Evolutionary conservation across 2,329 filamentous ascomycete species (phyloP), one percentile per base, ranked within the genome.

Genomic region (Plenodomus biglobosus): DNA sequence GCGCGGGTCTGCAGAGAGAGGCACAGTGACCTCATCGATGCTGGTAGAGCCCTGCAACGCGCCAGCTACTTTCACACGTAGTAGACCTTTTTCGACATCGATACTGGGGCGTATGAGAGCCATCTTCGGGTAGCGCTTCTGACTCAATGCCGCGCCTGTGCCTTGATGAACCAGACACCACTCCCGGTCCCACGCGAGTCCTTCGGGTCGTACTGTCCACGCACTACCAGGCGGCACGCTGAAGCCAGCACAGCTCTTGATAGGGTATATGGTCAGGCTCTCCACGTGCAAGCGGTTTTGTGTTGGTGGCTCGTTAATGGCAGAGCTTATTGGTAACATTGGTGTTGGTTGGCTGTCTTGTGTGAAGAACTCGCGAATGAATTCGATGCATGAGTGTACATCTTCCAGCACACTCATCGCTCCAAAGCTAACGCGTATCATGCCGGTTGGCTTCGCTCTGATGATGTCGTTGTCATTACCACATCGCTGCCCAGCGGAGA

Each of bases 101-200:
- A 97, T 76, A 3, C 66, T 71, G 6, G 94, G 92, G 42, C 81
- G 81, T 42, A 99, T 79, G 3, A 96, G 80, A 11, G 90, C 87
- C 92, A 99, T 97, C 27, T 79, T 83, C 2, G 92, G 89, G 65
- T 94, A 86, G 55, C 85, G 80, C 73, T 97, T 99, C 72, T 97
- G 92, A 66, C 84, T 96, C 44, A 99, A 76, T 5, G 87, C 90
- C 59, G 86, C 85, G 0, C 90, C 88, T 1, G 92, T 95, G 37
- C 90, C 91, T 64, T 85, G 82, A 67, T 96, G 92, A 13, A 99
- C 79, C 17, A 99, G 76, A 72, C 92, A 97, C 92, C 94, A 99
- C 75, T 97, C 92, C 52, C 94, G 82, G 69, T 99, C 94, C 91
- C 92, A 97, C 8, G 85, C 87, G 2, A 99, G 77, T 0, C 94